A percentile compares a stretch with the other conserved stretches of the same genome.
These are phyloP conservation scores for Lantana camara DNA, from an alignment of 257 asterid species.

Conservation along the genomic window DNA sequence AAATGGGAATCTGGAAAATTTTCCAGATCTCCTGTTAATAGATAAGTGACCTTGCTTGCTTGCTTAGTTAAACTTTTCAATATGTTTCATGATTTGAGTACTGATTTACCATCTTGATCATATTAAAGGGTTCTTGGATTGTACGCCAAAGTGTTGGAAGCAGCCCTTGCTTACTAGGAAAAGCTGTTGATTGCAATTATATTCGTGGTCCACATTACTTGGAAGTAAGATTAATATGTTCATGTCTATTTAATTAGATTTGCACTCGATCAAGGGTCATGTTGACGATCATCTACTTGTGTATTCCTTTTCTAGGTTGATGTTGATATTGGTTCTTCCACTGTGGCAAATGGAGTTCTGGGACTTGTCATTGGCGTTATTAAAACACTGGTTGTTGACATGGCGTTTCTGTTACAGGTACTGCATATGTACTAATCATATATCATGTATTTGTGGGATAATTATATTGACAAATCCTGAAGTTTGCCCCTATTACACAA, in stretches of 20 bases:
- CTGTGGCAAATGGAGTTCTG: slow-evolving; percentile 94
- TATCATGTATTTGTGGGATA: too few species aligned
- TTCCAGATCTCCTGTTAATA: neutral
- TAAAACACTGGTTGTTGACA: slow-evolving; percentile 89
- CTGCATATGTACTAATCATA: neutral
- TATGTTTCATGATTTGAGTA: slow-evolving; percentile 19
- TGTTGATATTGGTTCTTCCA: slow-evolving; percentile 87
- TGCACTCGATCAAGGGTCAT: neutral
- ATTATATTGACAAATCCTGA: too few species aligned
- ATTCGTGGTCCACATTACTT: slow-evolving; percentile 74
- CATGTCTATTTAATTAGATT: neutral
- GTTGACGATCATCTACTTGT: neutral
- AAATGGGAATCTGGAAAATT: neutral
- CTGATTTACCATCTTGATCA: neutral
- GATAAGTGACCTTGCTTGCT: neutral
- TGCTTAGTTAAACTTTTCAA: neutral
- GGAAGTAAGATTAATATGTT: slow-evolving; percentile 60
- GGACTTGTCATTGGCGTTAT: slow-evolving; percentile 94
- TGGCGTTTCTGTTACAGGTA: slow-evolving; percentile 98
- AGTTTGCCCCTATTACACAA: too few species aligned
- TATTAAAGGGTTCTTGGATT: slow-evolving; percentile 92
- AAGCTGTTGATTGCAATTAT: slow-evolving; percentile 95
- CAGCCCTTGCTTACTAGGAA: slow-evolving; percentile 92
- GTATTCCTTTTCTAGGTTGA: slow-evolving; percentile 24
- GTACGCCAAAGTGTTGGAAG: slow-evolving; percentile 99